Conservation (phyloP, 1,284 basidiomycete species). For the Puccinia triticina region DNA sequence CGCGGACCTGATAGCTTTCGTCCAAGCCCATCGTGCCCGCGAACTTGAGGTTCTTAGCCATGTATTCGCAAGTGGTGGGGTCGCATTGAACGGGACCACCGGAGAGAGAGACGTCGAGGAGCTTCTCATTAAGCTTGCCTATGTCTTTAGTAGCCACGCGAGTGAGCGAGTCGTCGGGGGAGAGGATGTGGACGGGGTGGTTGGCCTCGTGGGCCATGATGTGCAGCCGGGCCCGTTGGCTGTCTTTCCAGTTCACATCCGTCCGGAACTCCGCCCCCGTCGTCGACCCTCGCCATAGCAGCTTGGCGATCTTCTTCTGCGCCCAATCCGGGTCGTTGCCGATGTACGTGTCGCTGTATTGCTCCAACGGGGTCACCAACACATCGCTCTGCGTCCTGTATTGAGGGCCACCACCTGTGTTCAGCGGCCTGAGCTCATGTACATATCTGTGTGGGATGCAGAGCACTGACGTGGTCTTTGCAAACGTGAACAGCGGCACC, state of each 20-base stretch:
- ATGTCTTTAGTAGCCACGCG: conserved; percentile 45
- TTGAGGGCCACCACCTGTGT: too few relatives aligned
- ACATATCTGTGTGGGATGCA: too few relatives aligned
- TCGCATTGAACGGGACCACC: conserved; percentile 59
- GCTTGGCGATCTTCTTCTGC: conserved; percentile 53
- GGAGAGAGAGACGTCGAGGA: conserved; percentile 55
- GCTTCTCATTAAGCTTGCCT: conserved; percentile 52
- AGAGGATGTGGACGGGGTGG: conserved; percentile 53
- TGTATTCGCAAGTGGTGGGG: conserved; percentile 56
- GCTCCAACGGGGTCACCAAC: conserved; percentile 59
- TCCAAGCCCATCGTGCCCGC: conserved; percentile 57
- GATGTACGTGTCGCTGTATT: conserved; percentile 58
- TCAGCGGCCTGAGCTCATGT: too few relatives aligned
- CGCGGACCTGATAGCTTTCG: conserved; percentile 54
- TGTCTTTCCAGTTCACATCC: conserved; percentile 56
- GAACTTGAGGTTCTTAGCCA: conserved; percentile 56
- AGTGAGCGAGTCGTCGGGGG: conserved; percentile 39
- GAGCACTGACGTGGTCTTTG: conserved; percentile 56
- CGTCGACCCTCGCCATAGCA: conserved; percentile 57
- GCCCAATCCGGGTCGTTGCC: conserved; percentile 58
- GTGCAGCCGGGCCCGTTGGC: conserved; percentile 57
- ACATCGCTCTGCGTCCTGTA: conserved; percentile 57
- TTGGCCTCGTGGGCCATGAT: conserved; percentile 55
- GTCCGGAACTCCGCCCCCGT: conserved; percentile 58
- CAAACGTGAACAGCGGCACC: conserved; percentile 59